Base-by-base conservation (phyloP, 2,329 filamentous ascomycete species). In the Trichoderma hamatum region DNA sequence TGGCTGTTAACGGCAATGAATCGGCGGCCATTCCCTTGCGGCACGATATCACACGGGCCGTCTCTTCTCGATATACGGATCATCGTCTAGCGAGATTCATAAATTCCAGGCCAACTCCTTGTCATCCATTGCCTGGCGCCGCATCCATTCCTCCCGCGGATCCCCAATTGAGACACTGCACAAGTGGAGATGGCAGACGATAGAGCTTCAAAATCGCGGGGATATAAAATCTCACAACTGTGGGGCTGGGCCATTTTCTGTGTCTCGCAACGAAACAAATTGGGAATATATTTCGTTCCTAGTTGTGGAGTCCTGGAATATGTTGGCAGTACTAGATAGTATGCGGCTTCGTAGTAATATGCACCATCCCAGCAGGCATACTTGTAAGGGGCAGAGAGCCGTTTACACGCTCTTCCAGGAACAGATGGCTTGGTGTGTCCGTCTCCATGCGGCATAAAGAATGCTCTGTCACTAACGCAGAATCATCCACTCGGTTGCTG, bases 151-250 rank as follows among this genome's bases (percentile, higher is more conserved):
- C 64, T 67, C 28, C 11, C n/a, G 19, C 24, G 19, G 19, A 36
- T 28, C n/a, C 39, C 34, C 24, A 24, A 19, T 55, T 32, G 36
- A 66, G 63, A 66, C 32, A 32, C 32, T 51, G 52, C 54, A 19
- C 36, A 28, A 32, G 36, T 58, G 63, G 63, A 66, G 26, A 66
- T 46, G 54, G n/a, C 26, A 49, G 46, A 13, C 9, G 46, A 24
- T 36, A 39, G 24, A 67, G 26, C 54, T 67, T 43, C 14, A 49
- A 59, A 59, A 59, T 67, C 64, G 64, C 43, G 64, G 64, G 54
- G 64, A 51, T 36, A 36, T 26, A 21, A 49, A 49, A 66, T 66
- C 52, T 66, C 64, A 59, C 52, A 58, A 21, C 54, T n/a, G 64
- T 59, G 64, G 64, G 54, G 64, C 64, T 34, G 54, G 19, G 34